Evolutionary conservation across 2,329 filamentous ascomycete genomes (phyloP).

Genomic region (Phialophora macrospora): DNA sequence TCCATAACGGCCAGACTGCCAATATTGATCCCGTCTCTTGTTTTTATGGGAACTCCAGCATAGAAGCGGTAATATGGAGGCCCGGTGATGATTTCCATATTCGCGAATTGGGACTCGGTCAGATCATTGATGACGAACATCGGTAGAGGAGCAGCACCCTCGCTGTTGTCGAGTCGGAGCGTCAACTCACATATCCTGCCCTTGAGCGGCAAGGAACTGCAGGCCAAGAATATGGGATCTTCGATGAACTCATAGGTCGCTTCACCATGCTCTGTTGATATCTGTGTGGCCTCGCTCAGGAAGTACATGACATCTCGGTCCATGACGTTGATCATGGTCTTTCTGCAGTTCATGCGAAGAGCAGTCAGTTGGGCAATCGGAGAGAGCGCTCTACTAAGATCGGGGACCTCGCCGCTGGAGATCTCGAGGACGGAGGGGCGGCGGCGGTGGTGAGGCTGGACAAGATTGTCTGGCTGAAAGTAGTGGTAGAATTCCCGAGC

Average conservation of each 20-base stretch:
- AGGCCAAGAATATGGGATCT: constrained; percentile 43
- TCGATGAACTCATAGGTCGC: constrained; percentile 42
- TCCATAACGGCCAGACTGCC: constrained; percentile 44
- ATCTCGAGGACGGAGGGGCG: constrained; percentile 15
- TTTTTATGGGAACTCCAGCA: constrained; percentile 43
- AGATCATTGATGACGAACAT: constrained; percentile 45
- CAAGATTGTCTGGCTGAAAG: constrained; percentile 44
- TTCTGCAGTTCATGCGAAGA: constrained; percentile 40
- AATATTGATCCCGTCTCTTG: constrained; percentile 43
- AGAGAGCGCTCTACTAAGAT: constrained; percentile 23
- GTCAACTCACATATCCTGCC: constrained; percentile 45
- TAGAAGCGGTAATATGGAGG: constrained; percentile 43
- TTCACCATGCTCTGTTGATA: constrained; percentile 43
- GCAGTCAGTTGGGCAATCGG: constrained; percentile 28
- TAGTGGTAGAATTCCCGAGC: constrained; percentile 49
- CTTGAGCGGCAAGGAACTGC: constrained; percentile 44
- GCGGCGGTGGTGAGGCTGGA: constrained; percentile 30
- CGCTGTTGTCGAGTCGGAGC: constrained; percentile 21
- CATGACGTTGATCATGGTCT: constrained; percentile 53
- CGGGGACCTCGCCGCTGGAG: constrained; percentile 19
- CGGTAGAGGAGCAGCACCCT: constrained; percentile 38
- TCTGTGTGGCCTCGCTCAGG: constrained; percentile 54
- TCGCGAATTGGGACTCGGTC: constrained; percentile 42
- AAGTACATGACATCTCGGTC: constrained; percentile 57
- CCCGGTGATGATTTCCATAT: constrained; percentile 41